phyloP scores from a whole-genome alignment of 1,284 basidiomycete species.

The Leccinum pachyderme region DNA sequence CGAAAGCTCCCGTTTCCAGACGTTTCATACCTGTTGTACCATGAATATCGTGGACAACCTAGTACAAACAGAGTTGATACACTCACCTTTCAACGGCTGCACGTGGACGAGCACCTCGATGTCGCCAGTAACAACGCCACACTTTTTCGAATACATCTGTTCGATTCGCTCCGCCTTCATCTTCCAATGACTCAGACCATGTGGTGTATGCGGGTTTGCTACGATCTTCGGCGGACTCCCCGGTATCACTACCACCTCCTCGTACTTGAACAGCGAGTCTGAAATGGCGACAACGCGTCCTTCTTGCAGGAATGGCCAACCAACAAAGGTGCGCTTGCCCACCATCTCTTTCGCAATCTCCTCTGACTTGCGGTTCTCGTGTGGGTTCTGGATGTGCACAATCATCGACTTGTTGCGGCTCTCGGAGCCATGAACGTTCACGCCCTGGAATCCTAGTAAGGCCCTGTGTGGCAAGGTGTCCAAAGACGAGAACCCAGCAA shows the following conservation, averaged over 20 bases:
- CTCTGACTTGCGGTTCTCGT: conserved; percentile 66
- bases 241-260: conserved; percentile 60
- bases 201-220: conserved; percentile 67
- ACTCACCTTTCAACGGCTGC: conserved; percentile 79
- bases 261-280: conserved; percentile 87
- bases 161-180: conserved; percentile 80
- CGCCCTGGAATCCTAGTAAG: conserved; percentile 79
- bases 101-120: conserved; percentile 84
- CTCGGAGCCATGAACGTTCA: conserved; percentile 92
- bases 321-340: conserved; percentile 76
- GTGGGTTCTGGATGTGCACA: conserved; percentile 77
- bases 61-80: background rate
- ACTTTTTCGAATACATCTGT: conserved; percentile 84
- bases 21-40: conserved; percentile 71
- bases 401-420: conserved; percentile 92
- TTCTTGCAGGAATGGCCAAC: conserved; percentile 96
- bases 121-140: conserved; percentile 82
- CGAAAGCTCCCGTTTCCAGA: conserved; percentile 83
- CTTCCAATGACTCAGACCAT: conserved; percentile 72
- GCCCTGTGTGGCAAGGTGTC: conserved; percentile 85
- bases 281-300: conserved; percentile 86
- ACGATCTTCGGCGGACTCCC: conserved; percentile 59
- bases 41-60: background rate
- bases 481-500: conserved; percentile 95
- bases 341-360: conserved; percentile 77